Conservation (phyloP, 352 stramenopile genomes). For the Hyaloperonospora arabidopsidis region DNA sequence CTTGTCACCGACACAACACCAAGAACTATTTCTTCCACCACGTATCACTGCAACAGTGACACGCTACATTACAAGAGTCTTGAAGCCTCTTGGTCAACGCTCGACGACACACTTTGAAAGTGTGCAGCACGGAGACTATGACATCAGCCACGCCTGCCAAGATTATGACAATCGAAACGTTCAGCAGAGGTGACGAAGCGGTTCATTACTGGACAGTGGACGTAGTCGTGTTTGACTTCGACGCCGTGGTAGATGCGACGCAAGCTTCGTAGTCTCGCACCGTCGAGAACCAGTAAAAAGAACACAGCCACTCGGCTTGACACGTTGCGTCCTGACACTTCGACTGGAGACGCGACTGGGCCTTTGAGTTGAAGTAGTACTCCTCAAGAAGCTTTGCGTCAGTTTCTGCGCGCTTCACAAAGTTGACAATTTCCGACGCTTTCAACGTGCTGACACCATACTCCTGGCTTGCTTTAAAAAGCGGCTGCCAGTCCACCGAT, state of each 20-base stretch:
- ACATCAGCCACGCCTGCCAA: slow-evolving; percentile 12
- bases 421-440: slow-evolving; percentile 30
- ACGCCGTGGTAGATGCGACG: slow-evolving; percentile 21
- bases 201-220: slow-evolving; percentile 3
- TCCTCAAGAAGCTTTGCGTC: slow-evolving; percentile 43
- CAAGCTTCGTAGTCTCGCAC: slow-evolving; percentile 46
- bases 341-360: slow-evolving; percentile 37
- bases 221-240: slow-evolving; percentile 10
- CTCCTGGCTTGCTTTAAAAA: slow-evolving; percentile 45
- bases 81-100: slow-evolving; percentile 11
- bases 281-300: slow-evolving; percentile 69
- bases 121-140: slow-evolving; percentile 16
- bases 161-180: slow-evolving; percentile 10
- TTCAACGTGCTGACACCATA: slow-evolving; percentile 50
- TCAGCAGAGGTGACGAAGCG: slow-evolving; percentile 16
- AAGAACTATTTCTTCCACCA: too few relatives aligned
- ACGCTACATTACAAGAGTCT: slow-evolving; percentile 25
- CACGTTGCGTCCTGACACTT: slow-evolving; percentile 39
- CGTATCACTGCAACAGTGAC: slow-evolving; percentile 22
- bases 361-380: slow-evolving; percentile 81
- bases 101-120: slow-evolving; percentile 7
- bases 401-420: slow-evolving; percentile 38
- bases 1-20: too few relatives aligned
- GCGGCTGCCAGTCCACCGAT: slow-evolving; percentile 37
- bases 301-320: slow-evolving; percentile 56